Evolutionary conservation across 352 stramenopile species (phyloP).

Genomic region (Phytophthora podocarpi): DNA sequence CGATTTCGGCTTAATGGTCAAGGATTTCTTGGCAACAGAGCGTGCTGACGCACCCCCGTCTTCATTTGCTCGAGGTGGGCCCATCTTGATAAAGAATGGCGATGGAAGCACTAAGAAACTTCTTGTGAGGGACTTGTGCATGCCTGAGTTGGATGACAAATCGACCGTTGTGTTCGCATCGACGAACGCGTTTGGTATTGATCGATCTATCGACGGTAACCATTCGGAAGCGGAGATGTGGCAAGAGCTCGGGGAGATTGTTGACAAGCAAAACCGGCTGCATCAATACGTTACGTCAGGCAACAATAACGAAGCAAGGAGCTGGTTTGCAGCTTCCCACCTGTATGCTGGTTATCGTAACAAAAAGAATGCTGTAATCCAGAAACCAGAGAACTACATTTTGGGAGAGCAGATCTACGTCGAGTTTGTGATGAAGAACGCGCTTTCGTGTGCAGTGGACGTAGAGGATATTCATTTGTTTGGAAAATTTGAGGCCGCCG

Average conservation of each 20-base stretch:
- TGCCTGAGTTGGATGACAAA: constrained; percentile 84
- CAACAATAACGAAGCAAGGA: constrained; percentile 25
- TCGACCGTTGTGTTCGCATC: constrained; percentile 84
- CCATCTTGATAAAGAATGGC: constrained; percentile 35
- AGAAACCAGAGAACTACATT: constrained; percentile 69
- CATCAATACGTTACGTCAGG: constrained; percentile 55
- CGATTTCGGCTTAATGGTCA: constrained; percentile 86
- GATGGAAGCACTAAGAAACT: constrained; percentile 57
- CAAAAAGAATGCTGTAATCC: constrained; percentile 47
- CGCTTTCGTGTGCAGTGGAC: constrained; percentile 81
- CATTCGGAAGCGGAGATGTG: constrained; percentile 54
- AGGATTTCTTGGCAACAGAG: constrained; percentile 66
- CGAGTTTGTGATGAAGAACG: constrained; percentile 90
- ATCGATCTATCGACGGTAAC: constrained; percentile 77
- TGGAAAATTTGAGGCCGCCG: constrained; percentile 61
- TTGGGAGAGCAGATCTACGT: constrained; percentile 83
- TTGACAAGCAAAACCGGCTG: constrained; percentile 69
- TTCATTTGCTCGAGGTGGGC: constrained; percentile 27
- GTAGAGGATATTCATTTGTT: constrained; percentile 84
- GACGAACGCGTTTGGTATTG: constrained; percentile 71
- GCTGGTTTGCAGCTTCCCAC: constrained; percentile 59
- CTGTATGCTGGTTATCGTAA: constrained; percentile 63
- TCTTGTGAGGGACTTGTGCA: constrained; percentile 72
- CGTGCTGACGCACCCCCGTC: constrained; percentile 15
- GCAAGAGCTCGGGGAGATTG: constrained; percentile 57